A percentile compares a stretch with the other conserved stretches of the same genome.
phyloP scores from a whole-genome alignment of 1,284 basidiomycete species.

The Paramarasmius palmivorus region DNA sequence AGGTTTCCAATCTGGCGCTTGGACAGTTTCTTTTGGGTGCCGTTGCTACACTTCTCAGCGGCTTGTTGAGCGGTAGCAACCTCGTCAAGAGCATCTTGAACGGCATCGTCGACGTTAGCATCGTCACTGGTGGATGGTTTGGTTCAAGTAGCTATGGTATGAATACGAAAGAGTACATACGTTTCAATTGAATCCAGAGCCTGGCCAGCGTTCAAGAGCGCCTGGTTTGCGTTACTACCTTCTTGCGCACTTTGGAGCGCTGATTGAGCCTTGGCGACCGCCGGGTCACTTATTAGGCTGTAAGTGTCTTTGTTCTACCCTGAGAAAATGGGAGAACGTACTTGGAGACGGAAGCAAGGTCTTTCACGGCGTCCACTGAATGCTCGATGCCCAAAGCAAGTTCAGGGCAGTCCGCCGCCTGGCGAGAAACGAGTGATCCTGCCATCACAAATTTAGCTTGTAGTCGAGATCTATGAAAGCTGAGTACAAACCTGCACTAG shows the following conservation, averaged over 20 bases:
- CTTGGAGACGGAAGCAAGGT: not conserved
- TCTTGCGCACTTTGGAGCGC: slow-evolving; percentile 30
- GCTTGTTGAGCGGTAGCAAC: not conserved
- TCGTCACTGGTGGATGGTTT: not conserved
- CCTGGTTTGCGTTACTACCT: slow-evolving; percentile 25
- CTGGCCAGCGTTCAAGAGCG: slow-evolving; percentile 30
- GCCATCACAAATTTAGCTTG: not conserved
- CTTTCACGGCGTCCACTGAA: no score
- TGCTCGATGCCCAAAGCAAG: no score
- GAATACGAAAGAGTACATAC: slow-evolving; percentile 23
- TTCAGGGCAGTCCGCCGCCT: not conserved
- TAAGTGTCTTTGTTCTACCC: slow-evolving; percentile 19
- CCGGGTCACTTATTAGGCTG: slow-evolving; percentile 24
- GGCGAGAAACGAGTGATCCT: not conserved
- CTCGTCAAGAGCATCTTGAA: not conserved
- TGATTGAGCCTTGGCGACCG: slow-evolving; percentile 23
- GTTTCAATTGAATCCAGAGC: slow-evolving; percentile 32
- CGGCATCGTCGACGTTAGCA: not conserved
- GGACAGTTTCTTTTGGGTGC: not conserved
- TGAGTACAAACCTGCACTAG: not conserved
- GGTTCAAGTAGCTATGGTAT: not conserved
- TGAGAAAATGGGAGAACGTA: not conserved
- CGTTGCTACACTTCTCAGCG: not conserved
- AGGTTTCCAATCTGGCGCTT: slow-evolving; percentile 32
- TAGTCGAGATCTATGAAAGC: not conserved